phyloP scores from a whole-genome alignment of 768 basidiomycete genomes.

The Omphalotus guepiniiformis region DNA sequence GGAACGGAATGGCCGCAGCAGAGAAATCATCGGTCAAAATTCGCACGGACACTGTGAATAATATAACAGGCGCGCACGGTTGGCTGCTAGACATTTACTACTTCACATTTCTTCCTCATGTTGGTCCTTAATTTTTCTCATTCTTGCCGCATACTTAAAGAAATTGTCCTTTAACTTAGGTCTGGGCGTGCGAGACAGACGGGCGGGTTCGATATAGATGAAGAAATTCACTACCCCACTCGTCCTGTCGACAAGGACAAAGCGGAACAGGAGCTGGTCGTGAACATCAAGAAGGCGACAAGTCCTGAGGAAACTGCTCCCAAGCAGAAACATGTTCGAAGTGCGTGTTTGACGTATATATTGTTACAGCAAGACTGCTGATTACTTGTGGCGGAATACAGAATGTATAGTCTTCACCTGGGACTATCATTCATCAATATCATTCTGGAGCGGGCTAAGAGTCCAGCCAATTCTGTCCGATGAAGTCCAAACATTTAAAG shows the following conservation, averaged over 20 bases:
- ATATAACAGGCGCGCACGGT: neutral
- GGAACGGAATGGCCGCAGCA: constrained; percentile 14
- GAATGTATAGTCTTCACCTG: constrained; percentile 99
- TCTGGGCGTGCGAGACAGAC: constrained; percentile 28
- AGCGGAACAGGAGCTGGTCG: constrained; percentile 88
- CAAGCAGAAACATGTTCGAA: constrained; percentile 99
- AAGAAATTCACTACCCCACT: constrained; percentile 91
- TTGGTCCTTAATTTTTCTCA: neutral
- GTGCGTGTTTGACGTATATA: constrained; percentile 44
- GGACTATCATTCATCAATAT: constrained; percentile 97
- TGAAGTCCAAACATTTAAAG: constrained; percentile 98
- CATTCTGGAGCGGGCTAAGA: constrained; percentile 95
- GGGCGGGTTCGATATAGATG: constrained; percentile 63
- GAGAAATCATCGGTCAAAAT: constrained; percentile 11
- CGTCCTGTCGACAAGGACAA: constrained; percentile 98
- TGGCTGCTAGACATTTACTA: constrained; percentile 1
- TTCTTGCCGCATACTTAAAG: no score
- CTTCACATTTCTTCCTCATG: neutral
- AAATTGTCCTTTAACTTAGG: neutral
- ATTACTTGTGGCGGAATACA: constrained; percentile 24
- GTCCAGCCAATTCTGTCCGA: constrained; percentile 97
- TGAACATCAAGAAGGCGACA: constrained; percentile 98
- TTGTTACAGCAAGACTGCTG: neutral
- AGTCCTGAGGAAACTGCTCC: constrained; percentile 93
- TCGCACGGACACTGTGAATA: neutral